Base-by-base conservation (phyloP, 176 grass and related monocot species). In the Oryza longistaminata region DNA sequence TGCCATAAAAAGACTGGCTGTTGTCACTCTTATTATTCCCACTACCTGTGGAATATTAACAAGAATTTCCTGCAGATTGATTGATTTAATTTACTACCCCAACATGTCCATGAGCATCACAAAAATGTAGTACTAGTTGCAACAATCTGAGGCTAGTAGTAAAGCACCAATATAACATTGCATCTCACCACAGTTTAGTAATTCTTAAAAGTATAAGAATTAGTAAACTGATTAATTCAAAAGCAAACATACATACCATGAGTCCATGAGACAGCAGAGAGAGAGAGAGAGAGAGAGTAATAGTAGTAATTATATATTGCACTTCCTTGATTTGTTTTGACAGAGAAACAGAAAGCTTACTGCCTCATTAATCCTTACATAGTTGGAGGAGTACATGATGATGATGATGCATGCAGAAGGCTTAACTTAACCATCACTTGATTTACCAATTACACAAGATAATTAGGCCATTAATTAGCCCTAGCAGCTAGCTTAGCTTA, bases 11-110 rank as follows among this genome's bases (percentile, higher is more conserved):
- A 90, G 84, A 87, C 84, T 33, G 84, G 84, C 11, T 83, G 64
- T 37, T 87, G 73, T 80, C 69, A 46, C 62, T 80, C 79, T 25
- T 40, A 24, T 87, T 90, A 90, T 90, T 87, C 84, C 80, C 88
- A 77, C 83, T 87, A 74, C 73, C 68, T 61, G 35, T 78, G 68
- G 88, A 86, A 90, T 78, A 90, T 86, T 40, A n/a, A 48, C 45
- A 40, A 80, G 35, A 77, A 79, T 77, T 82, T 78, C 58, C 55
- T 46, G 31, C 42, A 37, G 68, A 55, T 66, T 64, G 46, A 52
- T 26, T 33, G 70, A 74, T 81, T 50, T 74, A 45, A 62, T 74
- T 50, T 74, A 45, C 61, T 82, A 73, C 85, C 37, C 49, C 29
- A 45, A 35, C 44, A 49, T 86, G 67, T 71, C 66, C 58, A 66